Percentiles rank a stretch among this genome's conserved stretches.
These are phyloP conservation scores for Alternaria conjuncta DNA, from an alignment of 2,329 filamentous ascomycete genomes.

Conservation along the genomic window DNA sequence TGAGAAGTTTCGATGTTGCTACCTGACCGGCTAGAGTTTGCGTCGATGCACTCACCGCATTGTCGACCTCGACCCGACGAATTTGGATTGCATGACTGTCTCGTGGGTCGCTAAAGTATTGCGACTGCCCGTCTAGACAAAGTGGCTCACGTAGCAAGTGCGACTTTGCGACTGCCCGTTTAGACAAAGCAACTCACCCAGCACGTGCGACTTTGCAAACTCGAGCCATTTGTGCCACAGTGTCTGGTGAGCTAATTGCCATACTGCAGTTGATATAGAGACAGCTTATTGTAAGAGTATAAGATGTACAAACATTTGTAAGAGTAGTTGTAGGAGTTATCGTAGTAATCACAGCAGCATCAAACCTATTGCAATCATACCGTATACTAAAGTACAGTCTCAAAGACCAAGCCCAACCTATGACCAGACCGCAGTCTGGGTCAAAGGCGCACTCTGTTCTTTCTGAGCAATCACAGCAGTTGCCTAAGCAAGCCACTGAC, in stretches of 20 bases:
- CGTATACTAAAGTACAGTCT: too few relatives aligned
- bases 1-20: background rate
- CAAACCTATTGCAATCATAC: too few relatives aligned
- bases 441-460: too few relatives aligned
- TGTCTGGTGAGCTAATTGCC: background rate
- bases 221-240: background rate
- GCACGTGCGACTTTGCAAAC: background rate
- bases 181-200: background rate
- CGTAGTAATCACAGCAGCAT: background rate
- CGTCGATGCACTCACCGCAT: background rate
- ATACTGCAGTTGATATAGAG: rapidly evolving
- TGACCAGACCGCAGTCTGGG: too few relatives aligned
- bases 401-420: too few relatives aligned
- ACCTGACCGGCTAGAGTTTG: background rate
- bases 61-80: background rate
- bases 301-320: too few relatives aligned
- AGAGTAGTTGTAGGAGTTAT: background rate
- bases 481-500: too few relatives aligned
- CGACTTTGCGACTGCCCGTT: background rate
- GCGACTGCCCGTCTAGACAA: background rate
- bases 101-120: background rate
- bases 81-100: background rate
- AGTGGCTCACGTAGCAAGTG: background rate
- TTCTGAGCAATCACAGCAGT: too few relatives aligned
- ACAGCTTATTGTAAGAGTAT: background rate